Evolutionary conservation across 768 basidiomycete genomes (phyloP).

Genomic region (Russula compacta): DNA sequence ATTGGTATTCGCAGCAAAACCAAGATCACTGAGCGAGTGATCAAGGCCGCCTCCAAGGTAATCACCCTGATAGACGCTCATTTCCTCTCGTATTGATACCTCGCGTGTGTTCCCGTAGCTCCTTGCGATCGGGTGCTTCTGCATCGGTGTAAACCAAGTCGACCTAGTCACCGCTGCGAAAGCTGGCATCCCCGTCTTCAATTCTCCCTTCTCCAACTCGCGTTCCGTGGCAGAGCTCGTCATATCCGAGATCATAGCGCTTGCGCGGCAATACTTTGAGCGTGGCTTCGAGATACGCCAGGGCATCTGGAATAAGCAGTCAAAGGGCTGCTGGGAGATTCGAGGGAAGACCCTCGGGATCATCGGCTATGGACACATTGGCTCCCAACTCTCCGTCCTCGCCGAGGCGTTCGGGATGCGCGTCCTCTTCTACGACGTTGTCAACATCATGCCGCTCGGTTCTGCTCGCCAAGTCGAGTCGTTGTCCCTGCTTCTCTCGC

Average conservation of each 20-base stretch:
- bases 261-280: constrained; percentile 91
- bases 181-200: constrained; percentile 95
- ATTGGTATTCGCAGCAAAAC: constrained; percentile 98
- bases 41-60: constrained; percentile 82
- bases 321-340: constrained; percentile 96
- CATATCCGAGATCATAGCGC: constrained; percentile 84
- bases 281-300: constrained; percentile 78
- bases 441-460: constrained; percentile 97
- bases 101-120: constrained; percentile 42
- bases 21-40: constrained; percentile 83
- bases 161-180: constrained; percentile 76
- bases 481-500: constrained; percentile 59
- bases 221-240: constrained; percentile 98
- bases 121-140: constrained; percentile 95
- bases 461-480: constrained; percentile 84
- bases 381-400: constrained; percentile 92
- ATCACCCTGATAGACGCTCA: background rate
- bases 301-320: constrained; percentile 98
- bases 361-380: constrained; percentile 97
- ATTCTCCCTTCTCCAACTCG: constrained; percentile 98
- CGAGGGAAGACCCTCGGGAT: constrained; percentile 98
- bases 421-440: constrained; percentile 89
- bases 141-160: constrained; percentile 98
- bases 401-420: constrained; percentile 94
- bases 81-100: background rate